Evolutionary conservation across 805 yeast species (phyloP).

Genomic region (Wickerhamiella vanderwaltii): DNA sequence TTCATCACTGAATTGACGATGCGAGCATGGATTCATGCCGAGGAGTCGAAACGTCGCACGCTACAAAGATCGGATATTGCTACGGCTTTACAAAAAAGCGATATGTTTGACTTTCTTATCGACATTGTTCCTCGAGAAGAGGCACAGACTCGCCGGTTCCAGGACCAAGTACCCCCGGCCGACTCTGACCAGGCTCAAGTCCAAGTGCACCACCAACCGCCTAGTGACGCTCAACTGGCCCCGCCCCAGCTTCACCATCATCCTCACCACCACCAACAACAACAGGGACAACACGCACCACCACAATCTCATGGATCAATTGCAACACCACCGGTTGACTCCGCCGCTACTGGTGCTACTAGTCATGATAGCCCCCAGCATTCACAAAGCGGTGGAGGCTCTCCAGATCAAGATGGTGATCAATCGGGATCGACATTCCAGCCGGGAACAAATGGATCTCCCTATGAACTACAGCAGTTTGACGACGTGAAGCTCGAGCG

Average conservation of each 20-base stretch:
- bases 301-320: not conserved
- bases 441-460: not conserved
- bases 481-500: slow-evolving; percentile 11
- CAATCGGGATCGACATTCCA: not conserved
- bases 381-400: not conserved
- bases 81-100: slow-evolving; percentile 85
- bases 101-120: slow-evolving; percentile 93
- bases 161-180: not conserved
- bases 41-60: slow-evolving; percentile 88
- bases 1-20: slow-evolving; percentile 93
- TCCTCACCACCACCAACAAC: no score
- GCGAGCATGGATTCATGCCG: slow-evolving; percentile 99
- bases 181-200: not conserved
- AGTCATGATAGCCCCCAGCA: not conserved
- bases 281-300: not conserved
- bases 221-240: not conserved
- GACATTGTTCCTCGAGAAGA: slow-evolving; percentile 92
- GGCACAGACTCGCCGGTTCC: slow-evolving; percentile 29
- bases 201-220: not conserved
- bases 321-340: not conserved
- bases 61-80: slow-evolving; percentile 90
- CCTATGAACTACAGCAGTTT: slow-evolving; percentile 1
- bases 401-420: not conserved
- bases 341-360: not conserved
- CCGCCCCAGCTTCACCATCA: not conserved